Percentiles rank a stretch among this genome's conserved stretches.
These are phyloP conservation scores for Lodderomyces orthopsilosis DNA, from an alignment of 1,139 yeast species.

Conservation along the genomic window DNA sequence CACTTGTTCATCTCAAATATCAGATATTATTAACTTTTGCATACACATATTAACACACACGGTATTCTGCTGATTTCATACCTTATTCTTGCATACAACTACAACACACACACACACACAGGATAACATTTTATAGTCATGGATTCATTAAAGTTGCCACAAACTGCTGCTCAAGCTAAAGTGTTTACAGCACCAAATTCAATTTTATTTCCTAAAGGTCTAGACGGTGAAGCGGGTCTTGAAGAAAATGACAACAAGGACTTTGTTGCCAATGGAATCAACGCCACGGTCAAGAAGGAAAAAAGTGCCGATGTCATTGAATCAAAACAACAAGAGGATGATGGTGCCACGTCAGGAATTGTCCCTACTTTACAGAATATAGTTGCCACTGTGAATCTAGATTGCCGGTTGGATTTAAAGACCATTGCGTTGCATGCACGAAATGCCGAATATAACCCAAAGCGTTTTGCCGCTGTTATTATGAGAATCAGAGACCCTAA, in stretches of 20 bases:
- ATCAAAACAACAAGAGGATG: slow-evolving; percentile 51
- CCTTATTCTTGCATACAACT: background rate
- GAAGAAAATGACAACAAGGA: slow-evolving; percentile 13
- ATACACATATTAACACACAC: background rate
- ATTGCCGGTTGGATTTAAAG: slow-evolving; percentile 91
- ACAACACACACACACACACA: background rate
- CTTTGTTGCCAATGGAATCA: slow-evolving; percentile 3
- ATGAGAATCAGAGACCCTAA: slow-evolving; percentile 99
- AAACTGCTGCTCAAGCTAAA: slow-evolving; percentile 78
- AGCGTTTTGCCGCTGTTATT: slow-evolving; percentile 98
- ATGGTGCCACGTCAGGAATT: slow-evolving; percentile 82
- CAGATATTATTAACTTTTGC: background rate
- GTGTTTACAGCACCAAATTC: slow-evolving; percentile 71
- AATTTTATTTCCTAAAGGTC: slow-evolving; percentile 57
- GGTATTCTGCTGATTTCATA: background rate
- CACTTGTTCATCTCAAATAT: slow-evolving; percentile 35
- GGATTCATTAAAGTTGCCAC: slow-evolving; percentile 76
- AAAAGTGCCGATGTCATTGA: slow-evolving; percentile 32
- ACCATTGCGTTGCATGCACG: slow-evolving; percentile 98
- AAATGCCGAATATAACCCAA: slow-evolving; percentile 97
- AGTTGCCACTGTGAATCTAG: slow-evolving; percentile 96
- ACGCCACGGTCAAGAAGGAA: slow-evolving; percentile 22
- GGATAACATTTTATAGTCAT: slow-evolving; percentile 27
- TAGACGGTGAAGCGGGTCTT: slow-evolving; percentile 18
- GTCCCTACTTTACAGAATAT: slow-evolving; percentile 96